Base-by-base conservation (phyloP, 2,329 filamentous ascomycete genomes). In the Diaporthe velutina region DNA sequence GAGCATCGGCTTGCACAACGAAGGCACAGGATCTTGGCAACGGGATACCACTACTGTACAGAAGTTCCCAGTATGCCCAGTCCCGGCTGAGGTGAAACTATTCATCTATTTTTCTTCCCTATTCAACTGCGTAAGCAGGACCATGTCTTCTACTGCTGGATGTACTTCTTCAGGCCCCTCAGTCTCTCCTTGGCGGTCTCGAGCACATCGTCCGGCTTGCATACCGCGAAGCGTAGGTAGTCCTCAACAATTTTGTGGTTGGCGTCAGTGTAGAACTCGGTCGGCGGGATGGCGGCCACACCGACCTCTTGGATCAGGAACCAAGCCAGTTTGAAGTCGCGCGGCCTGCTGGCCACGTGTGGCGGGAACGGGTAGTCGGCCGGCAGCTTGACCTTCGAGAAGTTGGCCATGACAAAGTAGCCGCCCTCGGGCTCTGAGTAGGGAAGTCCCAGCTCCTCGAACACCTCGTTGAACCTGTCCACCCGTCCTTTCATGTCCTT, bases 261-360 rank as follows among this genome's bases (percentile, higher is more conserved):
- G 57, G 84, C 86, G 25, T 95, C 92, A 0, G 96, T 98, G 83
- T 98, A 98, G 84, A 99, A 99, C 84, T 99, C 97, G 0, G 96
- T 98, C 0, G 97, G 97, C 25, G 97, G 97, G 77, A 99, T 98
- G 12, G 96, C 96, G 3, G 97, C 97, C 38, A 99, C 95, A 13
- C 97, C 97, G 28, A 99, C 88, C 86, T 99, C 96, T 83, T 96
- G 96, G 84, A 99, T 99, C 79, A 98, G 85, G 86, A 98, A 98
- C 96, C 96, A 99, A 48, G 92, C 91, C 61, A 99, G 90, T 88
- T 98, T 95, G 86, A 98, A 99, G 83, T 99, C 97, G 40, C 97
- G 89, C 33, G 97, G 95, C 2, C 97, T 91, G 80, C 89, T 92
- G 19, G 94, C 94, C 48, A 99, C 96, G 81, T 98, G 95, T 1